Conservation (phyloP, 371 early-diverging fungal genomes). For the Mortierella sp. region DNA sequence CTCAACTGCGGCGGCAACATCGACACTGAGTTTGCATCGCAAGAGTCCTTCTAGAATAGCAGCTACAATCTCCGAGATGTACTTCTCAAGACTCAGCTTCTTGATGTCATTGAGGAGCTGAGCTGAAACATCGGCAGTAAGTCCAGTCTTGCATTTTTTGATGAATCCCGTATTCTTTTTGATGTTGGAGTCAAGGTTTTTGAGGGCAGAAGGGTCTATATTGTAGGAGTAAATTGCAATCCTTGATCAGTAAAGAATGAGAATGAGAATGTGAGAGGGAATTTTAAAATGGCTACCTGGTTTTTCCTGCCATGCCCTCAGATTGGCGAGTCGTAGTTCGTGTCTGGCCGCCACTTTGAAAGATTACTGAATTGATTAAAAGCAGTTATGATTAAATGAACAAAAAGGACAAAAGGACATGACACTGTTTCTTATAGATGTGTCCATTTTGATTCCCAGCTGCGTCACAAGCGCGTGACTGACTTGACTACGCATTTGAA, state of each 20-base stretch:
- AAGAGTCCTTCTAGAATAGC: conserved; percentile 84
- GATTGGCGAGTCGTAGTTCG: conserved; percentile 49
- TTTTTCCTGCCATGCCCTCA: conserved; percentile 50
- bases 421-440: not conserved
- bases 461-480: no score
- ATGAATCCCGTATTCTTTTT: conserved; percentile 97
- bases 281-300: conserved; percentile 22
- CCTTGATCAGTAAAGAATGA: conserved; percentile 2
- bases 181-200: conserved; percentile 92
- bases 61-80: conserved; percentile 91
- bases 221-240: not conserved
- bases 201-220: conserved; percentile 50
- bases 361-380: not conserved
- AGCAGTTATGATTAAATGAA: not conserved
- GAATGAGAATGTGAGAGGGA: not conserved
- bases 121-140: conserved; percentile 80
- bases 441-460: not conserved
- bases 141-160: conserved; percentile 88
- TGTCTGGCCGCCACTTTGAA: conserved; percentile 50
- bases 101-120: conserved; percentile 87
- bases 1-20: conserved; percentile 88
- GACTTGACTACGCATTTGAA: no score
- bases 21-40: conserved; percentile 77
- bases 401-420: not conserved
- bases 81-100: conserved; percentile 94